A percentile compares a stretch with the other conserved stretches of the same genome.
These are phyloP conservation scores for Trichoderma sp. DNA, from an alignment of 2,329 filamentous ascomycete species.

Conservation along the genomic window DNA sequence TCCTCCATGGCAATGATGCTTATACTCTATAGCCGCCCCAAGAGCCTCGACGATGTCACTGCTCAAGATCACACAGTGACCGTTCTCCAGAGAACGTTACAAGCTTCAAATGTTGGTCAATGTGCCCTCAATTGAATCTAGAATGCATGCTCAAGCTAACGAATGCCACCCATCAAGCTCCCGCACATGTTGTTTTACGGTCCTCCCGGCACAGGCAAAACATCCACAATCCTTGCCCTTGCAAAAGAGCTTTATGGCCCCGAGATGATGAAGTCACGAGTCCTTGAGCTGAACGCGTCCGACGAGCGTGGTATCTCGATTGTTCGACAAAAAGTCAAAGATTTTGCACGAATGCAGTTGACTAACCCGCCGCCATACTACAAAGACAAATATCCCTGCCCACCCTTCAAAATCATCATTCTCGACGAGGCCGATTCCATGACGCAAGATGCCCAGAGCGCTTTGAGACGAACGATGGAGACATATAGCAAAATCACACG, in stretches of 20 bases:
- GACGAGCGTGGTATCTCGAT: conserved; percentile 98
- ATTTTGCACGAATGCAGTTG: conserved; percentile 94
- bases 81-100: conserved; percentile 87
- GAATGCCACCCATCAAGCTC: conserved; percentile 52
- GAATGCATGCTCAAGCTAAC: conserved; percentile 5
- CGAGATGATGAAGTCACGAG: conserved; percentile 86
- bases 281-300: conserved; percentile 98
- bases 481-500: conserved; percentile 95
- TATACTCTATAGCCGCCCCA: conserved; percentile 73
- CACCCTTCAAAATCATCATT: conserved; percentile 98
- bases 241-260: conserved; percentile 97
- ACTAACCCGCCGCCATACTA: conserved; percentile 76
- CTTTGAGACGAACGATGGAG: conserved; percentile 94
- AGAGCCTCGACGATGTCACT: conserved; percentile 90
- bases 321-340: conserved; percentile 96
- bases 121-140: background rate
- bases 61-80: conserved; percentile 97
- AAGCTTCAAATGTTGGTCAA: conserved; percentile 79
- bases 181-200: conserved; percentile 99
- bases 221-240: conserved; percentile 93
- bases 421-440: conserved; percentile 98
- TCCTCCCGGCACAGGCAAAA: conserved; percentile 96
- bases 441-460: conserved; percentile 97
- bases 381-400: conserved; percentile 79
- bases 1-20: conserved; percentile 31